Evolutionary conservation across 2,329 filamentous ascomycete species (phyloP).

Genomic region (Ceratocystis cubensis): DNA sequence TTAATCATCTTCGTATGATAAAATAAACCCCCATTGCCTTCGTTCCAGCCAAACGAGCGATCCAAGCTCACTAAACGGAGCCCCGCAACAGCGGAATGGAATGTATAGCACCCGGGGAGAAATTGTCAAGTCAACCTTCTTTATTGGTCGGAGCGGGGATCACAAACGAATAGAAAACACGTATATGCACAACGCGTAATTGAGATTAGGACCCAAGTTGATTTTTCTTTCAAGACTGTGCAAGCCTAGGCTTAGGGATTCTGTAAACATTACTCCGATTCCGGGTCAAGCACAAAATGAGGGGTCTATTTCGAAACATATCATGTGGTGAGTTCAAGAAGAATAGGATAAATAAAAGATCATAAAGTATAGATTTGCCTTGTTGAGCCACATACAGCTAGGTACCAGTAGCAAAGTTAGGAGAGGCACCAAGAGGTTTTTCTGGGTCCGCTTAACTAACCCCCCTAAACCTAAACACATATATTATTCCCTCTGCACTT

Average conservation of each 20-base stretch:
- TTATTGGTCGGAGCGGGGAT: neutral
- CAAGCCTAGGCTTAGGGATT: neutral
- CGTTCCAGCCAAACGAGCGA: neutral
- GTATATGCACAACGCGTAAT: slow-evolving; percentile 4
- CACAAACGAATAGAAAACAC: neutral
- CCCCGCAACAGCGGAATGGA: slow-evolving; percentile 4
- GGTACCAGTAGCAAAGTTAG: neutral
- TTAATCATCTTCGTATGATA: neutral
- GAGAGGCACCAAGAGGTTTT: slow-evolving; percentile 3
- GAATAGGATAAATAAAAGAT: no score
- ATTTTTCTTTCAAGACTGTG: neutral
- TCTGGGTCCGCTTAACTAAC: neutral
- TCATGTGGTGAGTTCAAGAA: neutral
- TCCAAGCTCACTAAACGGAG: neutral
- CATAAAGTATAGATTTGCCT: neutral
- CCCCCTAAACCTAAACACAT: neutral
- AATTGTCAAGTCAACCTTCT: neutral
- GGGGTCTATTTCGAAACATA: slow-evolving; percentile 1
- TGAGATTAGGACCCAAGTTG: neutral
- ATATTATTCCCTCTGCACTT: slow-evolving; percentile 7
- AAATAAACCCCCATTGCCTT: neutral
- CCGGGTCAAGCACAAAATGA: neutral
- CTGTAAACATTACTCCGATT: neutral
- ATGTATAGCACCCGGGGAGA: neutral
- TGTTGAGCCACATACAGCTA: neutral